Evolutionary conservation across 75 land plant genomes (phyloP).

Genomic region (Picea sitchensis): DNA sequence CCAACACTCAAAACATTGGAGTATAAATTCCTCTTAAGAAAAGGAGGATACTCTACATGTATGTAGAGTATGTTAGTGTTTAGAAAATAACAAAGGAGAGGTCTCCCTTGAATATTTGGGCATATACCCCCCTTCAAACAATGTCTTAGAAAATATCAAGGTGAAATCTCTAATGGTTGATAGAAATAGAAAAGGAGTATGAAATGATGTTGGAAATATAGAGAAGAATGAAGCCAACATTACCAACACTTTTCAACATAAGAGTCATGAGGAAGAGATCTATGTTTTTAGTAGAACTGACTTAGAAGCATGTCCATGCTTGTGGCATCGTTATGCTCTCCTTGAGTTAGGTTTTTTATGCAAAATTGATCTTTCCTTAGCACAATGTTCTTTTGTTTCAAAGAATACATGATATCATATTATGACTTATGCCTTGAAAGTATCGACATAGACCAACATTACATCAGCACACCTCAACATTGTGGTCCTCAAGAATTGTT

Average conservation of each 20-base stretch:
- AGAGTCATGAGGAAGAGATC: background rate
- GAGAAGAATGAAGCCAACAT: slow-evolving; percentile 17
- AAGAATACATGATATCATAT: no score
- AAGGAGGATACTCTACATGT: background rate
- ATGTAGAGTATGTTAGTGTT: slow-evolving; percentile 4
- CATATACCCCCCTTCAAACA: background rate
- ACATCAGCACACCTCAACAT: no score
- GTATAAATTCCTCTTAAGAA: no score
- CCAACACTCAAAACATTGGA: no score
- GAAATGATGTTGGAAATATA: background rate
- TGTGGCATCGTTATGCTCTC: background rate
- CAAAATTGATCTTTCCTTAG: slow-evolving; percentile 3
- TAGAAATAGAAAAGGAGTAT: background rate
- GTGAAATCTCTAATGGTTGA: background rate
- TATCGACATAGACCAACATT: no score
- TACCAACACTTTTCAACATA: no score
- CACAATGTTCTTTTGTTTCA: slow-evolving; percentile 8
- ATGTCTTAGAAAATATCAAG: no score
- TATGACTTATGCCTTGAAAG: no score
- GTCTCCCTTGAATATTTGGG: background rate
- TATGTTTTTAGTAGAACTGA: background rate
- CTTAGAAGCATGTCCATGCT: background rate
- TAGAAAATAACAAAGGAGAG: background rate
- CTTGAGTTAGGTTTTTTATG: slow-evolving; percentile 6
- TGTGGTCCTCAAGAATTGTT: no score